Base-by-base conservation (phyloP, 257 asterid genomes). In the Anisodus tanguticus region DNA sequence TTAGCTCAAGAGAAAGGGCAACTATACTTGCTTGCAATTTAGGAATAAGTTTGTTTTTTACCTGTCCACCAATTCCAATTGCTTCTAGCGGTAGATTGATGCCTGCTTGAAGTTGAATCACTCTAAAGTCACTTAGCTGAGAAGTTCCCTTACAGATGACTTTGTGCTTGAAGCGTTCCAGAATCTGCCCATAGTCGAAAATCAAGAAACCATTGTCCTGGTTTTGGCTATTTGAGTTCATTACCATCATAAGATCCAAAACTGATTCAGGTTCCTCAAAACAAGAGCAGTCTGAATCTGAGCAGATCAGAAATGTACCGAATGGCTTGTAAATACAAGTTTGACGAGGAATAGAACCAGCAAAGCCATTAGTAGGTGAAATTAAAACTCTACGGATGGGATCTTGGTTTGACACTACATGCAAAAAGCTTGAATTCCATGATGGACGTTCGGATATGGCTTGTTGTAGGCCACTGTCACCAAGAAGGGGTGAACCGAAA, bases 401-500 rank as follows among this genome's bases (percentile, higher is more conserved):
- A 79, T 87, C 90, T 15, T 79, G 86, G 62, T 67, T 49, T 8
- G 86, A 82, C 57, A 85, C 88, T 54, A 87, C 53, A 9, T 87
- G 86, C 66, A 87, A 59, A 22, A 87, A 87, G 57, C 90, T 76
- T 9, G 83, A 83, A 39, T 83, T 85, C 90, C 90, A 87, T 1
- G 60, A 66, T 6, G 83, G 83, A 51, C 88, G 88, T 55, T 85
- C 86, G 7, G 72, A 70, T 60, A 87, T 70, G 58, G 90, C 88
- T 59, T 22, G 58, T 66, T 85, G 90, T 77, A 87, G 80, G 81
- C 80, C 54, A 17, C 66, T 45, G 70, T 87, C 88, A 35, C 90
- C 90, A 59, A 87, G 76, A 19, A 87, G 79, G 47, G 86, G 88
- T 8, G 90, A 85, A 49, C 88, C 88, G 35, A 87, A 87, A 35